Base-by-base conservation (phyloP, 2,329 filamentous ascomycete genomes). In the Calonectria fujianensis region DNA sequence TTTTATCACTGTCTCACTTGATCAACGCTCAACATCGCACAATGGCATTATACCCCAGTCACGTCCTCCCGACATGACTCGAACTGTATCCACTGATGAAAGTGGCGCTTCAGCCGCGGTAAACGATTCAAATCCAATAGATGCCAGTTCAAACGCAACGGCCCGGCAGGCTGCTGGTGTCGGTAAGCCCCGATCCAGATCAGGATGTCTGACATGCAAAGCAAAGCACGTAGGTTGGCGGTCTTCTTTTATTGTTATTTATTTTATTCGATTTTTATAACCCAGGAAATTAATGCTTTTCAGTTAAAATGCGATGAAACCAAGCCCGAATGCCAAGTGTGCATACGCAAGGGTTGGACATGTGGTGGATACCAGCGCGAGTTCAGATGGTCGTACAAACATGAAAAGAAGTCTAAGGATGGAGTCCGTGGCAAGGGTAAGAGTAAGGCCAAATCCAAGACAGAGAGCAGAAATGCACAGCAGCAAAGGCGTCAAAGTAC, bases 231-330 rank as follows among this genome's bases (percentile, higher is more conserved):
- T 75, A 73, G 20, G 72, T 74, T n/a, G 2, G 20, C 20, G 6
- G 13, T 37, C 27, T 18, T 27, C 7, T 14, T 29, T 29, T 16
- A 41, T 41, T 20, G 27, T 8, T n/a, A n/a, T 35, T 14, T 24
- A 7, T 11, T 18, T 18, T 18, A 6, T 24, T 45, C 1, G 24
- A 6, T 37, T 20, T 24, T 14, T 20, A 20, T 10, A 31, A 16
- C 3, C 18, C 14, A 20, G 11, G 5, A 57, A n/a, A 54, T 50
- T 69, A 24, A 72, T 18, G 18, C 18, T 2, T 41, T 16, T 11
- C 18, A 75, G 73, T 50, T 72, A 27, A 75, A 75, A 72, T 75
- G 73, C 32, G 73, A 75, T 11, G 73, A 75, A 51, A 75, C 73
- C 13, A 75, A 75, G 65, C 73, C 73, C 10, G 73, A 69, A 65